Evolutionary conservation across 192 early-diverging fungal genomes (phyloP), one percentile per base, ranked within the genome.

Genomic region (Entomortierella lignicola): DNA sequence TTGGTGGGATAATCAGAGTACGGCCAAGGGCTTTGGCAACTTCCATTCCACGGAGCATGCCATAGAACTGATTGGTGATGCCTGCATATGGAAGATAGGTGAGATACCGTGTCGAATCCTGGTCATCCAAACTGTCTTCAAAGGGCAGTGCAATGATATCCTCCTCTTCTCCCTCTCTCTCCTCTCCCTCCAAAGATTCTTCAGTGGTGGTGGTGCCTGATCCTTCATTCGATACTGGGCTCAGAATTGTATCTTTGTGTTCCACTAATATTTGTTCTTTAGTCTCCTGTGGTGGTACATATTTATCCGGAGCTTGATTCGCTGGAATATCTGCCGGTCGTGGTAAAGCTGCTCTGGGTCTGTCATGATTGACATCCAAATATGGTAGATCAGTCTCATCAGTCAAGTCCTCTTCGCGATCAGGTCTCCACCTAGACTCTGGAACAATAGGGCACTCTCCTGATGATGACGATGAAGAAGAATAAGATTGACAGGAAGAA

Each of bases 61-160:
- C 75, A 42, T 79, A 79, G 37, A 79, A 79, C 34, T 79, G 75
- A n/a, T 79, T 79, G 31, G 75, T 79, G 42, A 79, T 79, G n/a
- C 75, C 75, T 10, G 75, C 75, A 30, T 79, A 79, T 18, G 75
- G 75, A 4, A 79, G 67, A 18, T 79, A 79, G 47, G 67, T 70
- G 39, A 79, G 68, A 51, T 70, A 79, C 47, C 69, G 57, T 39
- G 66, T 69, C 4, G 15, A 26, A 31, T 55, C 64, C 18, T 63
- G 52, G n/a, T 61, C 7, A 42, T 69, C 66, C 32, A 77, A 61
- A 18, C 60, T 77, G 1, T 69, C 61, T n/a, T 68, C 73, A 17
- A 77, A 77, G 8, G 66, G 66, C 18, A 39, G 13, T 32, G 50
- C 37, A 32, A 41, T 34, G 25, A 44, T 43, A 18, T 68, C 50